Conservation (phyloP, 768 basidiomycete genomes). For the Termitomyces sp. region DNA sequence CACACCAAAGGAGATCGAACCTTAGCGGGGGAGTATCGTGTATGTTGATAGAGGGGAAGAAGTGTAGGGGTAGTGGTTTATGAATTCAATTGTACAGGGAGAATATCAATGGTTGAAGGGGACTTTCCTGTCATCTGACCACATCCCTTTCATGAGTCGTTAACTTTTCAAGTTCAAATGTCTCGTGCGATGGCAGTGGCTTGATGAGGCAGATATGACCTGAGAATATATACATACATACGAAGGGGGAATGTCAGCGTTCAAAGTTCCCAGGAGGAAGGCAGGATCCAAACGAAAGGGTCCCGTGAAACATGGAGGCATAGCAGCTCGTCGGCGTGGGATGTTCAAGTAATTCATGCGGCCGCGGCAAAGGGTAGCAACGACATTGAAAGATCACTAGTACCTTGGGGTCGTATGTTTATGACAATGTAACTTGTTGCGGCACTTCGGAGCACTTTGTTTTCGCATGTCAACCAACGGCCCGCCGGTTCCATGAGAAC, state of each 20-base stretch:
- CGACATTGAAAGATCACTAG: neutral
- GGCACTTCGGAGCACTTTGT: slow-evolving; percentile 1
- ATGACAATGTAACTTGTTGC: neutral
- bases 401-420: neutral
- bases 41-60: neutral
- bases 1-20: neutral
- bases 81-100: neutral
- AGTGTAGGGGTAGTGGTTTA: slow-evolving; percentile 3
- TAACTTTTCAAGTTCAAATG: neutral
- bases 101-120: neutral
- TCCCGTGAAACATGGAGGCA: neutral
- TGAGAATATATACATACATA: neutral
- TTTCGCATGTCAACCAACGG: slow-evolving; percentile 5
- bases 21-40: neutral
- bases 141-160: neutral
- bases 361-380: neutral
- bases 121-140: neutral
- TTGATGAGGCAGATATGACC: neutral
- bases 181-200: neutral
- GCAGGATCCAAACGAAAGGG: neutral
- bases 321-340: too few relatives aligned
- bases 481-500: slow-evolving; percentile 4
- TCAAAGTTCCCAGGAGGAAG: neutral
- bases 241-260: neutral
- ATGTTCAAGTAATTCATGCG: neutral